These are phyloP conservation scores for Suhomyces canberraensis DNA, from an alignment of 805 yeast genomes.

Conservation along the genomic window DNA sequence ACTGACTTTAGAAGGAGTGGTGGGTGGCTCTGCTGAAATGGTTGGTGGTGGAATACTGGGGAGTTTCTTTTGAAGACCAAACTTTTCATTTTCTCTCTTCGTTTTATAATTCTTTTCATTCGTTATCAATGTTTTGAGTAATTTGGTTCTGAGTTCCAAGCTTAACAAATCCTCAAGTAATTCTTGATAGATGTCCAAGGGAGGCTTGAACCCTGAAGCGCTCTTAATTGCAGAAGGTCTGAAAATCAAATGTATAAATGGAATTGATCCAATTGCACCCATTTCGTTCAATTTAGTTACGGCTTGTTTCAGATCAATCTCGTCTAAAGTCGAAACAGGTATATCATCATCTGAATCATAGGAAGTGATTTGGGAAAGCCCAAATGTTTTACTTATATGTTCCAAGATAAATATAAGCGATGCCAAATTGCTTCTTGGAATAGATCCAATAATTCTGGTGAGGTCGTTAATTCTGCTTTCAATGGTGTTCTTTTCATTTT, in stretches of 20 bases:
- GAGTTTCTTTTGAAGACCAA: constrained; percentile 19
- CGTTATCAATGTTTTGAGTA: constrained; percentile 18
- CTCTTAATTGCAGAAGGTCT: constrained; percentile 38
- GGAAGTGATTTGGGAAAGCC: constrained; percentile 19
- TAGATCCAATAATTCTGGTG: constrained; percentile 24
- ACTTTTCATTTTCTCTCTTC: constrained; percentile 31
- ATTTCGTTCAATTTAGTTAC: constrained; percentile 27
- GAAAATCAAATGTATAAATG: constrained; percentile 39
- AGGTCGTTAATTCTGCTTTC: constrained; percentile 15
- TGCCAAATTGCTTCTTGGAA: constrained; percentile 40
- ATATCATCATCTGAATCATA: constrained; percentile 27
- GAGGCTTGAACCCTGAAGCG: constrained; percentile 40
- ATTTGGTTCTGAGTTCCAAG: constrained; percentile 18
- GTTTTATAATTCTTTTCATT: constrained; percentile 26
- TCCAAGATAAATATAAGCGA: constrained; percentile 35
- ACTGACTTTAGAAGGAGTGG: constrained; percentile 8
- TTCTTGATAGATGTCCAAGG: constrained; percentile 22
- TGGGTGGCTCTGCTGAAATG: constrained; percentile 11
- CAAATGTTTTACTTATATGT: constrained; percentile 27
- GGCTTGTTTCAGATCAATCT: constrained; percentile 3
- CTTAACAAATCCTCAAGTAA: constrained; percentile 28
- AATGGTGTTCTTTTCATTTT: neutral
- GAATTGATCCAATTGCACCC: constrained; percentile 36
- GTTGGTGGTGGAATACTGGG: constrained; percentile 14
- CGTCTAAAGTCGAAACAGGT: constrained; percentile 3